These are phyloP conservation scores for Novymonas esmeraldas DNA, from an alignment of 208 protist genomes.

Conservation along the genomic window DNA sequence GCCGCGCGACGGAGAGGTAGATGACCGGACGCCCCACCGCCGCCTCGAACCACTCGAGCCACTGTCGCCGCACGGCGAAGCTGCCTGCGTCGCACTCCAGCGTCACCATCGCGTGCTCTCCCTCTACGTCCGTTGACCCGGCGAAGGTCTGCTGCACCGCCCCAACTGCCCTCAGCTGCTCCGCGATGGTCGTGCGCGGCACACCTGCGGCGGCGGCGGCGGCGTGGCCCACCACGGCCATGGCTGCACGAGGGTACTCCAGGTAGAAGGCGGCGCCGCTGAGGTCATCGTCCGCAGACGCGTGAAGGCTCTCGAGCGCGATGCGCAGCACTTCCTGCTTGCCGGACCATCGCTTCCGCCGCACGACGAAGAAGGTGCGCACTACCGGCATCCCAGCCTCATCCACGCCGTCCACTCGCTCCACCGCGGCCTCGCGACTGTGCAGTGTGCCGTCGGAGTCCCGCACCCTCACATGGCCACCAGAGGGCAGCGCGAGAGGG, in stretches of 20 bases:
- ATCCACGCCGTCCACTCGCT: not conserved
- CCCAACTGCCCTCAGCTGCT: not conserved
- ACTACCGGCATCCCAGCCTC: not conserved
- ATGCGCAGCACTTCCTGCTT: constrained; percentile 22
- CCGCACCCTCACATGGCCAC: constrained; percentile 18
- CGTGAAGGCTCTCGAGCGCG: constrained; percentile 13
- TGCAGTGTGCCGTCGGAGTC: constrained; percentile 14
- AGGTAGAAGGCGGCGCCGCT: constrained; percentile 32
- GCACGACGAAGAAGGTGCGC: constrained; percentile 23
- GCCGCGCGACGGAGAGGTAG: constrained; percentile 33
- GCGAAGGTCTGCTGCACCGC: constrained; percentile 15
- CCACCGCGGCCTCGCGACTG: not conserved
- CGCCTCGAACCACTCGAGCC: constrained; percentile 56
- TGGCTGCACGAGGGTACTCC: constrained; percentile 6
- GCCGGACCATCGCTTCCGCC: constrained; percentile 20
- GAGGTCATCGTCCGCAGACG: constrained; percentile 36
- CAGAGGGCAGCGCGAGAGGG: constrained; percentile 5
- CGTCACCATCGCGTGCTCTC: constrained; percentile 7
- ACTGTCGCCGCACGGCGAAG: constrained; percentile 29
- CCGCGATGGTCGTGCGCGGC: not conserved
- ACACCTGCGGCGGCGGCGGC: not conserved
- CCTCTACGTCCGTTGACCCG: not conserved
- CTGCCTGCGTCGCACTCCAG: constrained; percentile 42
- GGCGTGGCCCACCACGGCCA: not conserved
- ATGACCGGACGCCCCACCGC: constrained; percentile 32